These are phyloP conservation scores for Aureobasidium musti DNA, from an alignment of 2,329 filamentous ascomycete genomes.

Conservation along the genomic window DNA sequence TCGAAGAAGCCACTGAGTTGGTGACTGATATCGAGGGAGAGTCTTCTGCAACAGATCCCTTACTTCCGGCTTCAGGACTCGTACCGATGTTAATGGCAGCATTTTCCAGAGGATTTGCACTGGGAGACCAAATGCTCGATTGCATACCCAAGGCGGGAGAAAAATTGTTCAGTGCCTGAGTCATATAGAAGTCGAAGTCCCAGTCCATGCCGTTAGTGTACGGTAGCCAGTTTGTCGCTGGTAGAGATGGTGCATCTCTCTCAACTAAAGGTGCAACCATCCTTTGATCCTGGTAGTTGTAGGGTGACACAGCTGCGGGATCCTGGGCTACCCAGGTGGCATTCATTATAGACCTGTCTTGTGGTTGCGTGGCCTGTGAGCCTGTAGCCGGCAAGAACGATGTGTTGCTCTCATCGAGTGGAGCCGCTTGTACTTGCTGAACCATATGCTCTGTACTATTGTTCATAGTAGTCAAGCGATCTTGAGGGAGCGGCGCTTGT, in stretches of 20 bases:
- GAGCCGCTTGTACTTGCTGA: not conserved
- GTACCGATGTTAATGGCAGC: not conserved
- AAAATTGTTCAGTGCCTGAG: slow-evolving; percentile 15
- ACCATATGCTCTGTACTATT: not conserved
- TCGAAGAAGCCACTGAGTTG: not conserved
- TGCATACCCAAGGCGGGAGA: slow-evolving; percentile 1
- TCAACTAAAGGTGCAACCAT: not conserved
- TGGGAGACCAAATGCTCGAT: slow-evolving; percentile 7
- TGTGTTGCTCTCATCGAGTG: not conserved
- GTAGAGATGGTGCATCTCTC: not conserved
- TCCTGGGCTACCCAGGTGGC: not conserved
- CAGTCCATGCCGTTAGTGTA: slow-evolving; percentile 14
- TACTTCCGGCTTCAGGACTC: slow-evolving; percentile 2
- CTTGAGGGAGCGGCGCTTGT: not conserved
- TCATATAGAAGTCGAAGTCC: slow-evolving; percentile 25
- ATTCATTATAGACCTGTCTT: not conserved
- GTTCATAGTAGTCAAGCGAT: not conserved
- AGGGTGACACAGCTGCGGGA: not conserved
- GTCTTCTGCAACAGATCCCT: slow-evolving; percentile 2
- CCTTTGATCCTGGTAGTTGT: not conserved
- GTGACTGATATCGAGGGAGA: slow-evolving; percentile 12
- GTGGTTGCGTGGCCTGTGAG: not conserved
- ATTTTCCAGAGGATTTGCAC: not conserved
- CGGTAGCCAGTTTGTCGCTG: slow-evolving; percentile 19
- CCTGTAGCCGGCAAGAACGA: not conserved